These are phyloP conservation scores for Colletotrichum melonis DNA, from an alignment of 2,329 filamentous ascomycete genomes.

Conservation along the genomic window DNA sequence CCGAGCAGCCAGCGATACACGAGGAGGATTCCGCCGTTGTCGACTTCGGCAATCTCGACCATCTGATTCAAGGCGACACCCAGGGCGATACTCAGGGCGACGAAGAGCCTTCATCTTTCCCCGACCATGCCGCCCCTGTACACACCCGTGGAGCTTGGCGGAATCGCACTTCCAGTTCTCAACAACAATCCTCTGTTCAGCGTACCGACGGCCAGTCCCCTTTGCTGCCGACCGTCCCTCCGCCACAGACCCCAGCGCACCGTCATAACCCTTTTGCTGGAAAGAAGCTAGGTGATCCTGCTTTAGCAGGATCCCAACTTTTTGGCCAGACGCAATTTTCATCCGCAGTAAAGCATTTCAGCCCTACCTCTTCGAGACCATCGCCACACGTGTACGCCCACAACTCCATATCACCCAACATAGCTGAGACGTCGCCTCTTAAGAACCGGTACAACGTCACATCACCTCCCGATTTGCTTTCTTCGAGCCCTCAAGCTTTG, in stretches of 20 bases:
- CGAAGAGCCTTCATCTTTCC: constrained; percentile 48
- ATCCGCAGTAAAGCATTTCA: constrained; percentile 61
- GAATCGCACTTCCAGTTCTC: constrained; percentile 46
- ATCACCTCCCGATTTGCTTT: constrained; percentile 53
- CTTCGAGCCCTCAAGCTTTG: constrained; percentile 54
- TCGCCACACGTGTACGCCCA: constrained; percentile 59
- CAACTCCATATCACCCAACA: constrained; percentile 59
- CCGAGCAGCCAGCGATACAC: constrained; percentile 48
- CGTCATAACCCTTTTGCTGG: constrained; percentile 61
- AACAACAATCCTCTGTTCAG: constrained; percentile 42
- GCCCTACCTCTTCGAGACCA: constrained; percentile 68
- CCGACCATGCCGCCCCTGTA: constrained; percentile 47
- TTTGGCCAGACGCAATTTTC: constrained; percentile 67
- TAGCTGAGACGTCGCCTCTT: constrained; percentile 59
- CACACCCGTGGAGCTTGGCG: constrained; percentile 54
- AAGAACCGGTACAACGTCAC: constrained; percentile 61
- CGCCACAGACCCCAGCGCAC: constrained; percentile 62
- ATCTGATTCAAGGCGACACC: constrained; percentile 51
- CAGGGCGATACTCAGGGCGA: constrained; percentile 55
- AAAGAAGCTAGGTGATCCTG: constrained; percentile 45
- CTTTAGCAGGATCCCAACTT: constrained; percentile 60
- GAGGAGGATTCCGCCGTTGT: constrained; percentile 64
- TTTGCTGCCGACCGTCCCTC: constrained; percentile 40
- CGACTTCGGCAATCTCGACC: constrained; percentile 53
- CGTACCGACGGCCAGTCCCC: constrained; percentile 42